These are phyloP conservation scores for Trichoderma erinaceum DNA, from an alignment of 495 filamentous ascomycete species.

Conservation along the genomic window DNA sequence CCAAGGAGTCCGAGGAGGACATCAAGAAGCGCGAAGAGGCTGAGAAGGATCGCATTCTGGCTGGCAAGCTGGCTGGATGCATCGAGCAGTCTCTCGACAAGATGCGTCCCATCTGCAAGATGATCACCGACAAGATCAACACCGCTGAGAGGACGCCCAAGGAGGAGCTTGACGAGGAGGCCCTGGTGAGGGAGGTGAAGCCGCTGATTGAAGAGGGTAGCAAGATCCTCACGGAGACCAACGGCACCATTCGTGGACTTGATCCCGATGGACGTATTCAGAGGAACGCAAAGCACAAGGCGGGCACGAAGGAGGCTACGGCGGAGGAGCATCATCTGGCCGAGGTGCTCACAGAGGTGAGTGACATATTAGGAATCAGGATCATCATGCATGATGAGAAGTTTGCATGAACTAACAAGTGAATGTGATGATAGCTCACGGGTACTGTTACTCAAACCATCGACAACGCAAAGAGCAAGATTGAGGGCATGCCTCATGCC, in stretches of 20 bases:
- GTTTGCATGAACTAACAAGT: background rate
- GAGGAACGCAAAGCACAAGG: conserved; percentile 77
- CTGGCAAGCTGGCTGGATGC: conserved; percentile 67
- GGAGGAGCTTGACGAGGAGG: conserved; percentile 87
- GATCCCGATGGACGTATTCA: conserved; percentile 85
- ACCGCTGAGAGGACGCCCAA: conserved; percentile 75
- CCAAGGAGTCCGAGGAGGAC: conserved; percentile 43
- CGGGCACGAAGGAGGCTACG: conserved; percentile 72
- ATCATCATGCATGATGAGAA: background rate
- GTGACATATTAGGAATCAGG: background rate
- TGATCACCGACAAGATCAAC: conserved; percentile 81
- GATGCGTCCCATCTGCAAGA: conserved; percentile 77
- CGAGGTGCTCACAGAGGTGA: conserved; percentile 66
- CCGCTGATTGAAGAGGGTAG: conserved; percentile 81
- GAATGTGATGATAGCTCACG: conserved; percentile 58
- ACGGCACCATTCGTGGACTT: conserved; percentile 82
- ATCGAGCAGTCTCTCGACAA: conserved; percentile 74
- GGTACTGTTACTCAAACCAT: conserved; percentile 65
- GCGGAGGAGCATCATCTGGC: conserved; percentile 83
- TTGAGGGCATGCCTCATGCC: conserved; percentile 85
- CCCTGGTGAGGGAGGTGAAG: conserved; percentile 76
- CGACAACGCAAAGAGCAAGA: conserved; percentile 76
- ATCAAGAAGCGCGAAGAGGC: conserved; percentile 31
- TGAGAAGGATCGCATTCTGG: conserved; percentile 67
- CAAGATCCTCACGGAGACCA: conserved; percentile 77